Percentiles rank a stretch among this genome's conserved stretches.
These are phyloP conservation scores for Monosporascus sp. DNA, from an alignment of 2,329 filamentous ascomycete species.

Conservation along the genomic window DNA sequence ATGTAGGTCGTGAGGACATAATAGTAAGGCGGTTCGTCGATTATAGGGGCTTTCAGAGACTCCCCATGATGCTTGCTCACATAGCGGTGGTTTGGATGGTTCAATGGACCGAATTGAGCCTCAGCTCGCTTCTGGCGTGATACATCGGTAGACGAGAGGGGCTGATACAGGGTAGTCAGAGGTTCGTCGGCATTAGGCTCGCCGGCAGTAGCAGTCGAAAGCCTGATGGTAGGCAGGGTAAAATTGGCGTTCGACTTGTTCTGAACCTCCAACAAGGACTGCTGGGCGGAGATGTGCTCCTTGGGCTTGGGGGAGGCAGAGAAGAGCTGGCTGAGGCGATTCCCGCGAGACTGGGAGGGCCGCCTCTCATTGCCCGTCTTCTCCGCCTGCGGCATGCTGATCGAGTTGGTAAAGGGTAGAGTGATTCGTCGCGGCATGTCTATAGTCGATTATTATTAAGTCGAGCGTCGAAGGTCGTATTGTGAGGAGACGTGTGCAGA, in stretches of 20 bases:
- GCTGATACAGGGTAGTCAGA: constrained; percentile 78
- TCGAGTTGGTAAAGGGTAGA: constrained; percentile 50
- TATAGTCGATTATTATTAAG: constrained; percentile 18
- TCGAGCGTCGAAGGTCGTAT: background rate
- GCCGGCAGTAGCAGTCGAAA: constrained; percentile 79
- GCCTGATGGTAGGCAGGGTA: constrained; percentile 82
- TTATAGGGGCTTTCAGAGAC: constrained; percentile 74
- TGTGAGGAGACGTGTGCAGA: background rate
- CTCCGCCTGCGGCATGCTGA: constrained; percentile 44
- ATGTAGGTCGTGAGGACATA: constrained; percentile 97
- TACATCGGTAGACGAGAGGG: constrained; percentile 78
- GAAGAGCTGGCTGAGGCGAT: constrained; percentile 78
- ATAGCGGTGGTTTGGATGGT: constrained; percentile 77
- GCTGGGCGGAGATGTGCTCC: constrained; percentile 59
- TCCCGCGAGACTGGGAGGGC: constrained; percentile 63
- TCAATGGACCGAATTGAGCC: constrained; percentile 85
- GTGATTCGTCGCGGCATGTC: constrained; percentile 56
- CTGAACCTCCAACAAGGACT: constrained; percentile 64
- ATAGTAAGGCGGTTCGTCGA: constrained; percentile 96
- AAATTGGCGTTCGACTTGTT: constrained; percentile 59
- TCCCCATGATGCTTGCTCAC: constrained; percentile 81
- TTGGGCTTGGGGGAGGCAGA: constrained; percentile 74
- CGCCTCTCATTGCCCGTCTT: constrained; percentile 48
- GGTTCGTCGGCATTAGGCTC: constrained; percentile 68
- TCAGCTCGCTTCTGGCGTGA: constrained; percentile 72